Base-by-base conservation (phyloP, 345 rosid genomes). In the Citrus glauca region DNA sequence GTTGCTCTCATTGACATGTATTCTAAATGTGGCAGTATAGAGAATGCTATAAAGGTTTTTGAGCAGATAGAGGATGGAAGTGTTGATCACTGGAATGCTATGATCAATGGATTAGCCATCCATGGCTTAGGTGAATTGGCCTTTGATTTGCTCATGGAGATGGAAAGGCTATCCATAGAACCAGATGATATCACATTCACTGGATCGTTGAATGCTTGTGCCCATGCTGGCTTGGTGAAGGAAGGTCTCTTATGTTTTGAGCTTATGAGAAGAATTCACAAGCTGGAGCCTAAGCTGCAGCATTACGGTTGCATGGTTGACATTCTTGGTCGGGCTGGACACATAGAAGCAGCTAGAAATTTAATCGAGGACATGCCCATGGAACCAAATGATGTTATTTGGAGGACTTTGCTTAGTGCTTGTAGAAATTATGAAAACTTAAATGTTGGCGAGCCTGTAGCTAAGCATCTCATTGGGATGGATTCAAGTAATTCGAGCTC, bases 301-400 rank as follows among this genome's bases (percentile, higher is more conserved):
- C 91, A 88, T 68, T 88, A 85, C 25, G 91, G 89, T 28, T 88
- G 89, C 82, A 79, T 83, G 85, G 88, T 88, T 32, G 89, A 85
- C 84, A 79, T 88, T 48, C 84, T 86, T 57, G 74, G 89, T 69
- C 84, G 87, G 2, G 86, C 86, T n/a, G 89, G 91, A 72, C 78
- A 76, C 16, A 69, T 86, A 69, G 77, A 80, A 70, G 86, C 77
- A 72, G 89, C 89, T 13, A 71, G 66, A 48, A 74, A 79, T n/a
- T 82, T 88, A 60, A 75, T 85, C 0, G 75, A 76, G n/a, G 81
- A 75, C 71, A 88, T 86, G 91, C 88, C 91, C 1, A 71, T 86
- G 5, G 82, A 77, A 38, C 88, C 88, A 28, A 88, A 88, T 62
- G 85, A 83, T 53, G 77, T 88, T 55, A 85, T 88, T 45, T 79